Base-by-base conservation (phyloP, 768 basidiomycete species). In the Lanmaoa pseudosensibilis region DNA sequence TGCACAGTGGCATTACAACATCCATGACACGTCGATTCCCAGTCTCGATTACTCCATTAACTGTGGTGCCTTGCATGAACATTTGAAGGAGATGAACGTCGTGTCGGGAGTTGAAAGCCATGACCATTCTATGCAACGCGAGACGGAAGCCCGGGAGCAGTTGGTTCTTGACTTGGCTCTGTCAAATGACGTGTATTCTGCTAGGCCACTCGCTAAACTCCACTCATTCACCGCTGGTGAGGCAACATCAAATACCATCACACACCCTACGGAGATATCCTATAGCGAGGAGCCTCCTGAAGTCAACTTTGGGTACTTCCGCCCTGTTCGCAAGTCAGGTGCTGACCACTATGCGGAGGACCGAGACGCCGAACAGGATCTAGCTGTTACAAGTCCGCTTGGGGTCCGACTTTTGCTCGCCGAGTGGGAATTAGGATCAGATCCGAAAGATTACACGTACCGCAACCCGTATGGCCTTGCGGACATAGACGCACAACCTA, bases 331-430 rank as follows among this genome's bases (percentile, higher is more conserved):
- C 33, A 78, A 70, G 39, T 48, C 55, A 13, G 65, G 65, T 16
- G 55, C 49, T 16, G 63, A 74, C 41, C 63, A 75, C 53, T 65
- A 67, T 45, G 53, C 60, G 36, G 66, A 54, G 10, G 68, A 65
- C 12, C 62, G 49, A 30, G 63, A 62, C 6, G 21, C 40, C 6
- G 43, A 55, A 21, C 57, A 62, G 16, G 60, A 66, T 16, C 27
- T 56, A 13, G 56, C 60, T 27, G 59, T 78, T 19, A 65, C 66
- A 32, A 71, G 65, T 59, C 79, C 84, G 0, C 68, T 78, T 4
- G 86, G 86, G 3, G 83, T 87, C 11, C 78, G 85, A 30, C 74
- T 85, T 21, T 75, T 92, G 39, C 69, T 92, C 53, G 78, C 80
- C 54, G 86, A 88, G 41, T 92, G 90, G 90, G 77, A 82, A 48